phyloP scores from a whole-genome alignment of 768 basidiomycete genomes.

The Chlorophyllum brunneum region DNA sequence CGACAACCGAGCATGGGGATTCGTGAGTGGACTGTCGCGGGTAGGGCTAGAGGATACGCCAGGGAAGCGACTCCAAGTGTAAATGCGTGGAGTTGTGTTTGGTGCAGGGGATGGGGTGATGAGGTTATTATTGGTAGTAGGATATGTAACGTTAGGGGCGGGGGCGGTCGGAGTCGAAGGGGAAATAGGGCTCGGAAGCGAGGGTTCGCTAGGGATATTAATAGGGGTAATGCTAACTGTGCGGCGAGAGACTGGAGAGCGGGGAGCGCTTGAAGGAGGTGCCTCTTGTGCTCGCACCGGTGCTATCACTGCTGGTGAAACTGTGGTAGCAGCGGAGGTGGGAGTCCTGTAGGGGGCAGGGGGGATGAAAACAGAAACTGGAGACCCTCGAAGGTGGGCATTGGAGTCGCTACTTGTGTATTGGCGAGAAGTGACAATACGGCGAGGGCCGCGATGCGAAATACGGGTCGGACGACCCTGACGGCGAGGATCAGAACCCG shows the following conservation, averaged over 20 bases:
- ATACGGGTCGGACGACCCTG: slow-evolving; percentile 14
- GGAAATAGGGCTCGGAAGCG: slow-evolving; percentile 25
- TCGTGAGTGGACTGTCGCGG: slow-evolving; percentile 48
- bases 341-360: slow-evolving; percentile 15
- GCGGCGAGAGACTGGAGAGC: slow-evolving; percentile 23
- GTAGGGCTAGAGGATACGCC: slow-evolving; percentile 31
- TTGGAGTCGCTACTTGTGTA: slow-evolving; percentile 8
- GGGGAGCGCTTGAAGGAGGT: slow-evolving; percentile 14
- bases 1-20: slow-evolving; percentile 55
- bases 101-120: slow-evolving; percentile 53
- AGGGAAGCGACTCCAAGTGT: slow-evolving; percentile 43
- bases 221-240: slow-evolving; percentile 34
- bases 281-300: slow-evolving; percentile 14
- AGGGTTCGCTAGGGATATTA: slow-evolving; percentile 27
- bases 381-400: slow-evolving; percentile 1
- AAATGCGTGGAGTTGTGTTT: slow-evolving; percentile 52
- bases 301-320: slow-evolving; percentile 18
- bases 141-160: slow-evolving; percentile 20
- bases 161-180: slow-evolving; percentile 25
- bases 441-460: slow-evolving; percentile 6
- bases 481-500: slow-evolving; percentile 10
- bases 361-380: slow-evolving; percentile 19
- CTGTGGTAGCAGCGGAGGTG: slow-evolving; percentile 21
- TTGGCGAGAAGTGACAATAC: neutral
- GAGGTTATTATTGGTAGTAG: slow-evolving; percentile 21